Conservation (phyloP, 176 grass and related monocot species). For the barley (Hordeum vulgare) region DNA sequence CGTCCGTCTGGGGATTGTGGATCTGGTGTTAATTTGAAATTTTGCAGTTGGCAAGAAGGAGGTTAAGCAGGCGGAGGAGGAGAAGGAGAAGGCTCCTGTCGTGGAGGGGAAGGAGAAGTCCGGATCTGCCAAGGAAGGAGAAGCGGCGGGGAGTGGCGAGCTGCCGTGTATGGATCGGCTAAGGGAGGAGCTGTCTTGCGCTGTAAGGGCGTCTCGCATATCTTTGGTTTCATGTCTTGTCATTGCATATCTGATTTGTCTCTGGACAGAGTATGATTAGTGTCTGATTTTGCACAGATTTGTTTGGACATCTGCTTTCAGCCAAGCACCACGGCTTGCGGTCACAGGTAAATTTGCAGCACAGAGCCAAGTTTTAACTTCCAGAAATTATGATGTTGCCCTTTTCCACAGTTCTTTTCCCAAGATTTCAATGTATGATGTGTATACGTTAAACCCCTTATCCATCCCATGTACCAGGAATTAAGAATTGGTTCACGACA, state of each 20-base stretch:
- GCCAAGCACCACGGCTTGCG: conserved; percentile 72
- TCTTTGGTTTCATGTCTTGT: background rate
- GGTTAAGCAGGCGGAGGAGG: background rate
- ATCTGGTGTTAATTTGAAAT: background rate
- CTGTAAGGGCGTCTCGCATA: conserved; percentile 31
- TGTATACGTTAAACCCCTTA: background rate
- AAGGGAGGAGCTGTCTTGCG: conserved; percentile 87
- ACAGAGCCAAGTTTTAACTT: background rate
- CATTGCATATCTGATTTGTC: background rate
- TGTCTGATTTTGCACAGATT: conserved; percentile 40
- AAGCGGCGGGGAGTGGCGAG: background rate
- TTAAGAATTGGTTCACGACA: too few species aligned
- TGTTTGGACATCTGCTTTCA: conserved; percentile 91
- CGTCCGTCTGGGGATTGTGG: background rate
- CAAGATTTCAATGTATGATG: background rate
- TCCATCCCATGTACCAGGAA: background rate
- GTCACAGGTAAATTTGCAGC: conserved; percentile 55
- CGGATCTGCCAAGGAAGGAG: conserved; percentile 16
- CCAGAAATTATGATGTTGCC: background rate
- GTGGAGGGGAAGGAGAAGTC: conserved; percentile 20
- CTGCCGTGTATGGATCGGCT: conserved; percentile 74
- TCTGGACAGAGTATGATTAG: background rate
- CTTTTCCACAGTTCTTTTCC: background rate
- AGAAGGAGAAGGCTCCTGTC: background rate
- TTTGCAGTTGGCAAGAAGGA: conserved; percentile 19